Evolutionary conservation across 2,329 filamentous ascomycete genomes (phyloP), one percentile per base, ranked within the genome.

Genomic region (Byssochlamys sp.): DNA sequence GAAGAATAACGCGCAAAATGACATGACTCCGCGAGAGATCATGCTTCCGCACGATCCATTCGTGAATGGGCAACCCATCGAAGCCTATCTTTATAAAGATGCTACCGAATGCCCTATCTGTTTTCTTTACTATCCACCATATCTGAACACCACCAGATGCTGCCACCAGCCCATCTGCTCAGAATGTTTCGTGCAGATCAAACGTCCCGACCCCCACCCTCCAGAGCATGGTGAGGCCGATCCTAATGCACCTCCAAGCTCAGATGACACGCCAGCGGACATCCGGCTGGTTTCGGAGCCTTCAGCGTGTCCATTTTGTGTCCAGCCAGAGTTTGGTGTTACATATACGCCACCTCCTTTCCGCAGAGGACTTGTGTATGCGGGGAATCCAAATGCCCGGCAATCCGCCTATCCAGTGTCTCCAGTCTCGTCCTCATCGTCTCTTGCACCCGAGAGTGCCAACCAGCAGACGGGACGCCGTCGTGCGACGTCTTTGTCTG

Each of bases 161-260:
- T 99, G 94, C 72, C 91, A 96, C 66, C 94, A 99, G 71, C 81
- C 89, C 4, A 97, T 99, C 61, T 99, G 94, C 75, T 97, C 91
- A 49, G 94, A 99, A 75, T 99, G 94, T 72, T 99, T 99, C 67
- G 94, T 99, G 3, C 94, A 99, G 72, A 99, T 99, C 71, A 97
- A 96, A 72, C 84, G 94, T 49, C 86, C 91, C 3, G 92, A 99
- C 62, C 91, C 91, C 9, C 90, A 96, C 71, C 84, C 91, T 45
- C 90, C 90, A 1, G 90, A 96, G 70, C 89, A 94, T 67, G 81
- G 81, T 28, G 72, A 76, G 53, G 61, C 69, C 51, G 76, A 80
- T 57, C 69, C 75, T 7, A 74, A 74, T 61, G 66, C 71, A 5
- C 55, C 63, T 14, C 61, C 63, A 26, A 57, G 65, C 2, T 66